A percentile compares a stretch with the other conserved stretches of the same genome.
Conservation (phyloP, 768 basidiomycete species). For the Coprinellus micaceus region DNA sequence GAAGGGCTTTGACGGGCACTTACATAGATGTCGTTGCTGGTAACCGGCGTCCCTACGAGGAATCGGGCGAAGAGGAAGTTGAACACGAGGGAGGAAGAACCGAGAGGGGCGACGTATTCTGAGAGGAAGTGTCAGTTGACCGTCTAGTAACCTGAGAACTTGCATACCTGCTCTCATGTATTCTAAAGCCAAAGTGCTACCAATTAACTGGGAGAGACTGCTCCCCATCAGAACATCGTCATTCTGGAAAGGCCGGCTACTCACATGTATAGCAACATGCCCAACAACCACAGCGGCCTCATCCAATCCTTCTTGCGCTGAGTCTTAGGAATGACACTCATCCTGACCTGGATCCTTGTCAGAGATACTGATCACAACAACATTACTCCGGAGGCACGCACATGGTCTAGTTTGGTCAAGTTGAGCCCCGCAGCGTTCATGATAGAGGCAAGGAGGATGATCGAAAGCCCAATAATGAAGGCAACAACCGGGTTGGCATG, state of each 20-base stretch:
- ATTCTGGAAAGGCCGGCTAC: slow-evolving; percentile 21
- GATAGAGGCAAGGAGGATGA: slow-evolving; percentile 80
- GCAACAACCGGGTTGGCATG: slow-evolving; percentile 54
- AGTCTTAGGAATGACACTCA: slow-evolving; percentile 70
- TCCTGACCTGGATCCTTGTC: slow-evolving; percentile 59
- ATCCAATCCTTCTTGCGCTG: slow-evolving; percentile 73
- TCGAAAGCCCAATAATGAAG: slow-evolving; percentile 83
- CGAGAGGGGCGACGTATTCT: slow-evolving; percentile 96
- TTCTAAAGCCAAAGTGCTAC: slow-evolving; percentile 81
- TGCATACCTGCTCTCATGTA: slow-evolving; percentile 84
- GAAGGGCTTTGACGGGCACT: slow-evolving; percentile 20
- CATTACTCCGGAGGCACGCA: slow-evolving; percentile 27
- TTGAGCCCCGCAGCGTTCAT: slow-evolving; percentile 92
- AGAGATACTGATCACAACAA: slow-evolving; percentile 2
- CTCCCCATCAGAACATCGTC: slow-evolving; percentile 5
- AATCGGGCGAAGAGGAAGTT: slow-evolving; percentile 94
- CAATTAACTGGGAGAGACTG: slow-evolving; percentile 81
- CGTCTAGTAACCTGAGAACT: too few relatives aligned
- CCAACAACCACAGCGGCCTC: slow-evolving; percentile 85
- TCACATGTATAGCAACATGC: slow-evolving; percentile 92
- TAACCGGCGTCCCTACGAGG: slow-evolving; percentile 82
- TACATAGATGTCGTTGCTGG: slow-evolving; percentile 78
- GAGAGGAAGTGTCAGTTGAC: slow-evolving; percentile 12
- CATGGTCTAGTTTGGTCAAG: slow-evolving; percentile 91
- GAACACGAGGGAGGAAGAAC: slow-evolving; percentile 90